Percentiles rank a stretch among this genome's conserved stretches.
Conservation (phyloP, 305 asterid species). For the Fraxinus platypoda region DNA sequence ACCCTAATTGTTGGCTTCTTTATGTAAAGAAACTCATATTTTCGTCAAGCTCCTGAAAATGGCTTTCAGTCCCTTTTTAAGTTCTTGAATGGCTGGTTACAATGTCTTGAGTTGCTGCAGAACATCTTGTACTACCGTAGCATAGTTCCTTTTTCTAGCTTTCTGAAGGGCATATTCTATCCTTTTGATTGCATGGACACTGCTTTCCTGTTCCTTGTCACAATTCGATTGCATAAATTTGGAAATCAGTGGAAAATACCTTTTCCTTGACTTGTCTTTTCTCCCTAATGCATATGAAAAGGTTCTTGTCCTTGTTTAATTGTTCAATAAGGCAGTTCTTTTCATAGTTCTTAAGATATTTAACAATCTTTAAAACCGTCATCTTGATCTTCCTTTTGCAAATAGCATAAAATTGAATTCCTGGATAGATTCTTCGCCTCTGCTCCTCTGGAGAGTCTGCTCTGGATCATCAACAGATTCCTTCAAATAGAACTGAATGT, state of each 20-base stretch:
- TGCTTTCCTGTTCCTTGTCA: not conserved
- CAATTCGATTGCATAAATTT: not conserved
- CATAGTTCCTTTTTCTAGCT: too few relatives aligned
- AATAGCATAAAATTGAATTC: not conserved
- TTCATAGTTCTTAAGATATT: not conserved
- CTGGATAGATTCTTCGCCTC: too few relatives aligned
- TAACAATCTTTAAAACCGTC: not conserved
- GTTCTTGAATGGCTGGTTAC: too few relatives aligned
- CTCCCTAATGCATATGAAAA: not conserved
- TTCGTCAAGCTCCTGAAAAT: too few relatives aligned
- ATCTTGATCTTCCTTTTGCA: not conserved
- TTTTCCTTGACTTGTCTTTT: not conserved
- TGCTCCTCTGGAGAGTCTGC: too few relatives aligned
- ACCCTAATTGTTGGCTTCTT: too few relatives aligned
- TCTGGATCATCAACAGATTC: too few relatives aligned
- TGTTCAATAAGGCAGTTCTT: not conserved
- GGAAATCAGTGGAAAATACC: constrained; percentile 10
- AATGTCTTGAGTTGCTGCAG: too few relatives aligned
- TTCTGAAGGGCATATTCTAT: not conserved
- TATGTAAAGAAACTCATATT: too few relatives aligned
- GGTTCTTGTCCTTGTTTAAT: not conserved
- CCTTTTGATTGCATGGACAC: not conserved
- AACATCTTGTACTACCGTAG: too few relatives aligned
- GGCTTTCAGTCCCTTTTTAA: too few relatives aligned
- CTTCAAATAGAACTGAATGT: too few relatives aligned